Evolutionary conservation across 345 rosid genomes (phyloP).

Genomic region (Eucalyptus albens): DNA sequence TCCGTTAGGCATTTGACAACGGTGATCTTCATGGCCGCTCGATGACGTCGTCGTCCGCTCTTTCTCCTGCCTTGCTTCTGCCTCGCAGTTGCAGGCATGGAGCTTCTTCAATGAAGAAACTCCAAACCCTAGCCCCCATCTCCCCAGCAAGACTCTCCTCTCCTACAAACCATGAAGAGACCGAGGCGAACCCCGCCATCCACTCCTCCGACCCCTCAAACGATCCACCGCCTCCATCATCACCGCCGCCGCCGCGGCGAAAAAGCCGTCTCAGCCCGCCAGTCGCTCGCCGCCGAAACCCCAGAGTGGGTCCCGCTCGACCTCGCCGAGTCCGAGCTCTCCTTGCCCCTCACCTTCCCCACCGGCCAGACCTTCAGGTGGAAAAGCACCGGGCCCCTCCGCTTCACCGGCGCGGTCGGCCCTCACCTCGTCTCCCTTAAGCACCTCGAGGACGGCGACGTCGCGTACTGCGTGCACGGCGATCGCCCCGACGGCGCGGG

Average conservation of each 20-base stretch:
- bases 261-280: constrained; percentile 15
- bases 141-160: neutral
- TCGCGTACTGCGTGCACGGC: constrained; percentile 40
- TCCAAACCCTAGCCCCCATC: neutral
- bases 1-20: neutral
- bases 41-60: neutral
- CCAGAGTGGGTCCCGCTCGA: constrained; percentile 45
- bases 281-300: neutral
- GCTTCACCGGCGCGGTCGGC: constrained; percentile 66
- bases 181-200: constrained; percentile 16
- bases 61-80: neutral
- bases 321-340: constrained; percentile 53
- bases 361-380: constrained; percentile 98
- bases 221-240: constrained; percentile 2
- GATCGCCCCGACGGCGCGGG: constrained; percentile 21
- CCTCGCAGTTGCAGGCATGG: neutral
- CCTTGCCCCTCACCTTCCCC: constrained; percentile 74
- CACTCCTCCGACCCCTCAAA: neutral
- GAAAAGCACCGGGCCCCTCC: constrained; percentile 68
- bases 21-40: neutral
- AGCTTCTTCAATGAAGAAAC: neutral
- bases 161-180: constrained; percentile 31
- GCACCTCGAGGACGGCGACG: constrained; percentile 40
- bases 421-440: constrained; percentile 66
- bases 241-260: constrained; percentile 12